A percentile compares a stretch with the other conserved stretches of the same genome.
phyloP scores from a whole-genome alignment of 1,284 basidiomycete species.

The Singerocomus inundabilis region DNA sequence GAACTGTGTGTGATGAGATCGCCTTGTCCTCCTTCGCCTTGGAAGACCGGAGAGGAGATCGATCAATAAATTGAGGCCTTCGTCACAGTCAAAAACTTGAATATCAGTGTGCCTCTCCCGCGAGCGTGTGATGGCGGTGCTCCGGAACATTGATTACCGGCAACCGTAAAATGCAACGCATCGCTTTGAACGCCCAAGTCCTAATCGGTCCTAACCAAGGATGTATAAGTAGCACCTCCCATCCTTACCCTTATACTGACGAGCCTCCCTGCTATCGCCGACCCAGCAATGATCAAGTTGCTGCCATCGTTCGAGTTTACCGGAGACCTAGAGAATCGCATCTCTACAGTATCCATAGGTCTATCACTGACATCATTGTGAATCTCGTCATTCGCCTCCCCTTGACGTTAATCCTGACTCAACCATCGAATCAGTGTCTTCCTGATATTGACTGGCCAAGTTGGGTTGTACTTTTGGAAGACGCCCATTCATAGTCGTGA shows the following conservation, averaged over 20 bases:
- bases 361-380: constrained; percentile 19
- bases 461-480: constrained; percentile 24
- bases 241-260: not conserved
- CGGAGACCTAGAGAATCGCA: constrained; percentile 3
- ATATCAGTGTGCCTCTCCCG: not conserved
- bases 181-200: not conserved
- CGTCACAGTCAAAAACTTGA: not conserved
- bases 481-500: constrained; percentile 17
- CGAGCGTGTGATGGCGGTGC: no score
- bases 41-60: constrained; percentile 38
- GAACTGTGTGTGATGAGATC: constrained; percentile 22
- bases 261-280: no score
- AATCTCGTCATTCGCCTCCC: not conserved
- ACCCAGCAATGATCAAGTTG: constrained; percentile 2
- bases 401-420: not conserved
- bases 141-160: no score
- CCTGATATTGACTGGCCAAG: constrained; percentile 23
- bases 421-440: constrained; percentile 13
- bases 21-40: constrained; percentile 81
- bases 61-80: no score
- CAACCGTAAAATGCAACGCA: not conserved
- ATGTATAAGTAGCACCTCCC: constrained; percentile 12
- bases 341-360: constrained; percentile 14
- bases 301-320: constrained; percentile 2
- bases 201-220: not conserved